These are phyloP conservation scores for Ilex aquifolium DNA, from an alignment of 257 asterid species.

Conservation along the genomic window DNA sequence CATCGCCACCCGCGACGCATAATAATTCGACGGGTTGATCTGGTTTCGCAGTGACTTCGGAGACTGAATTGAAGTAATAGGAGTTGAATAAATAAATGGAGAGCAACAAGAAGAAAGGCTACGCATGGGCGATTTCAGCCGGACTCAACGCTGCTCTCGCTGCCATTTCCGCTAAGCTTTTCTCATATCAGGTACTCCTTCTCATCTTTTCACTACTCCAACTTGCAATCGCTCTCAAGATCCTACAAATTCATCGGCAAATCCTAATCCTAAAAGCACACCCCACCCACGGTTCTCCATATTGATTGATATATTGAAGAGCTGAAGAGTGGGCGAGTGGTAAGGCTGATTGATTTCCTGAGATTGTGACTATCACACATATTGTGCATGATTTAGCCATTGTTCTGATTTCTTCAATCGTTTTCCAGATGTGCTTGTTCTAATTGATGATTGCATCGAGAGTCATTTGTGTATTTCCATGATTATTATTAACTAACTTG, in stretches of 20 bases:
- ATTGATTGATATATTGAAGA: neutral
- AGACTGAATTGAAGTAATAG: slow-evolving; percentile 1
- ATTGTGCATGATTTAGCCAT: no score
- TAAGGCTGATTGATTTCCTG: no score
- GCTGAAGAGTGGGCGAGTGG: neutral
- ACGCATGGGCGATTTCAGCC: slow-evolving; percentile 76
- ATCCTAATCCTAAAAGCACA: neutral
- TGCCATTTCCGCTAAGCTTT: slow-evolving; percentile 80
- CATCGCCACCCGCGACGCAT: no score
- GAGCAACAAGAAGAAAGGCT: slow-evolving; percentile 42
- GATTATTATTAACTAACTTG: no score
- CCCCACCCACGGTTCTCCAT: neutral
- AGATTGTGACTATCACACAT: no score
- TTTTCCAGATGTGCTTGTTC: no score
- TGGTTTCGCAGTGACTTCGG: no score
- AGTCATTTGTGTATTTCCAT: no score
- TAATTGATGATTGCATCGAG: no score
- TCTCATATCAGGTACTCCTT: slow-evolving; percentile 49
- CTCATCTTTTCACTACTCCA: neutral
- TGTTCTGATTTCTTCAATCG: no score
- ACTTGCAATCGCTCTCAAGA: neutral
- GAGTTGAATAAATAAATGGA: slow-evolving; percentile 26
- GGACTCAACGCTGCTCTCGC: slow-evolving; percentile 91
- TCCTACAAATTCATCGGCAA: neutral
- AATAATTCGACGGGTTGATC: no score